A percentile compares a stretch with the other conserved stretches of the same genome.
Conservation (phyloP, 2,329 filamentous ascomycete species). For the Diatrype stigma region DNA sequence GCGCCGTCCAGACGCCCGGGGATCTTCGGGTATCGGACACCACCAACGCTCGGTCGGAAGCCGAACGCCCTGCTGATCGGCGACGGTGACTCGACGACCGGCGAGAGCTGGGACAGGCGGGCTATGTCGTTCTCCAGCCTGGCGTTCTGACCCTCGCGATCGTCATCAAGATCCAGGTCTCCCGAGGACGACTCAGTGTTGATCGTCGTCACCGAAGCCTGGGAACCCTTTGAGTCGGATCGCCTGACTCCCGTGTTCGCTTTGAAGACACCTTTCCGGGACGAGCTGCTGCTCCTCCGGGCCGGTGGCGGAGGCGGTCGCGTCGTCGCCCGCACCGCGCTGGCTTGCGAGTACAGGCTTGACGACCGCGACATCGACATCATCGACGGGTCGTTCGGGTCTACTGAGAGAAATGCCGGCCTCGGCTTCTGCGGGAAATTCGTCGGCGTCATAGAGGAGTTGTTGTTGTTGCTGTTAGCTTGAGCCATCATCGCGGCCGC, state of each 20-base stretch:
- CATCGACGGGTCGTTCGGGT: slow-evolving; percentile 8
- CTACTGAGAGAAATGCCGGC: slow-evolving; percentile 26
- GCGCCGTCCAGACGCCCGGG: slow-evolving; percentile 23
- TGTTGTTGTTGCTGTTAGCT: slow-evolving; percentile 15
- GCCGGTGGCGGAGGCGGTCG: slow-evolving; percentile 8
- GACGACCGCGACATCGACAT: slow-evolving; percentile 25
- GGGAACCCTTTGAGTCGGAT: slow-evolving; percentile 25
- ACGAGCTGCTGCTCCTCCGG: slow-evolving; percentile 13
- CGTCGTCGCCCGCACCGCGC: slow-evolving; percentile 14
- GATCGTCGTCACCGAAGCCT: slow-evolving; percentile 36
- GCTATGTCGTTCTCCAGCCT: slow-evolving; percentile 12
- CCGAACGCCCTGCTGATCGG: slow-evolving; percentile 15
- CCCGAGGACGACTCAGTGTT: slow-evolving; percentile 21
- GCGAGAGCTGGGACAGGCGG: slow-evolving; percentile 37
- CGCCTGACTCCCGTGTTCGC: slow-evolving; percentile 16
- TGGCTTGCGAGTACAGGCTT: slow-evolving; percentile 34
- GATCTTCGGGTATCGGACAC: slow-evolving; percentile 27
- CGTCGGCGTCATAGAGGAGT: neutral
- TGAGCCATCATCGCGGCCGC: slow-evolving; percentile 14
- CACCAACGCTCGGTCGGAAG: slow-evolving; percentile 2
- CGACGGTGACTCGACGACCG: slow-evolving; percentile 44
- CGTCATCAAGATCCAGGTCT: slow-evolving; percentile 10
- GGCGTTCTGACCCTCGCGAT: neutral
- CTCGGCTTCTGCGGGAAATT: slow-evolving; percentile 22
- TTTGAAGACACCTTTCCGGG: slow-evolving; percentile 15